Conservation (phyloP, 2,329 filamentous ascomycete species). For the Calonectria fujianensis region DNA sequence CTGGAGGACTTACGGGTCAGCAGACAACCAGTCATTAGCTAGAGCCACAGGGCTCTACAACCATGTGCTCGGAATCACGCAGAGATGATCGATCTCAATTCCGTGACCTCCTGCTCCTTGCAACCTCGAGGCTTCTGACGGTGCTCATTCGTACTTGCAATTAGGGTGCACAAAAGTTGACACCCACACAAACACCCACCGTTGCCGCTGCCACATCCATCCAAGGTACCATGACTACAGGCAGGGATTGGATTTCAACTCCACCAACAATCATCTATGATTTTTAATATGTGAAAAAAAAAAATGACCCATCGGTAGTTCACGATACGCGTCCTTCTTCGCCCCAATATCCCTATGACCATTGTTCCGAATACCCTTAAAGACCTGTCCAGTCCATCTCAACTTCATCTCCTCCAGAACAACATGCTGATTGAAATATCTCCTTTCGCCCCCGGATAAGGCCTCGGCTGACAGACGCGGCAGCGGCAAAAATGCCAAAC, state of each 20-base stretch:
- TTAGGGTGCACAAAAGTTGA: conserved; percentile 2
- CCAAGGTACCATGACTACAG: background rate
- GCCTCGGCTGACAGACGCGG: conserved; percentile 44
- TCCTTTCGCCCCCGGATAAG: conserved; percentile 29
- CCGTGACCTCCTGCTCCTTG: conserved; percentile 6
- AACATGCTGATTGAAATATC: background rate
- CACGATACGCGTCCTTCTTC: background rate
- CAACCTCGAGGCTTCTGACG: conserved; percentile 14
- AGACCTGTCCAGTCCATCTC: background rate
- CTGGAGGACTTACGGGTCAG: conserved; percentile 39
- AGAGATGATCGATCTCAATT: conserved; percentile 14
- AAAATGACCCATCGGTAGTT: background rate
- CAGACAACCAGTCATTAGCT: conserved; percentile 7
- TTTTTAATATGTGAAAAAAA: conserved; percentile 32
- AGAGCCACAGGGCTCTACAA: background rate
- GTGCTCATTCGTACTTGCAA: conserved; percentile 17
- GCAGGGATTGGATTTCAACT: conserved; percentile 25
- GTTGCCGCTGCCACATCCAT: conserved; percentile 19
- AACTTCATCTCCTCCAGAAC: background rate
- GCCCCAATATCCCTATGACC: background rate
- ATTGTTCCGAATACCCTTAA: background rate
- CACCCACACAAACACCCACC: conserved; percentile 29
- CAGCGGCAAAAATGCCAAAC: conserved; percentile 38
- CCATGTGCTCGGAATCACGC: conserved; percentile 30
- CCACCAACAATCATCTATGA: conserved; percentile 37